Conservation (phyloP, 495 filamentous ascomycete genomes). For the Staphylotrichum tortipilum region DNA sequence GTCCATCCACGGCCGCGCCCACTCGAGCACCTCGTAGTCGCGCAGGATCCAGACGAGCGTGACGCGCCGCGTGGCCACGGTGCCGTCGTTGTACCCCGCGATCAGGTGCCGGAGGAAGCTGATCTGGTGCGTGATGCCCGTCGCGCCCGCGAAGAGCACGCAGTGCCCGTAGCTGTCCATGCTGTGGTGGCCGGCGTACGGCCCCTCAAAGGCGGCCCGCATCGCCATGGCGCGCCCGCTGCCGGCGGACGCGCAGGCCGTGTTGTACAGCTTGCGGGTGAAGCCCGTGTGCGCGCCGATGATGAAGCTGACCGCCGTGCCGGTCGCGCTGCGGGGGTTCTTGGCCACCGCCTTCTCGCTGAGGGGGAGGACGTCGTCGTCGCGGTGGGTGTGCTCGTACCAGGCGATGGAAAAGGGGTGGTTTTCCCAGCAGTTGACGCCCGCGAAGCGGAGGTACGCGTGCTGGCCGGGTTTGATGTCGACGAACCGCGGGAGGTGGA, state of each 20-base stretch:
- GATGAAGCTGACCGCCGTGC: conserved; percentile 52
- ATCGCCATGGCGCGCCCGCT: conserved; percentile 22
- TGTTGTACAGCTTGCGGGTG: conserved; percentile 70
- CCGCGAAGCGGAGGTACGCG: conserved; percentile 74
- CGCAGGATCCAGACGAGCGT: conserved; percentile 88
- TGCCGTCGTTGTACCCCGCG: conserved; percentile 60
- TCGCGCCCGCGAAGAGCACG: conserved; percentile 83
- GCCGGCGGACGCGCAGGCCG: conserved; percentile 11
- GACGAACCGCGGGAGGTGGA: conserved; percentile 69
- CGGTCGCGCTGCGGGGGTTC: conserved; percentile 6
- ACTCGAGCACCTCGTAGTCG: conserved; percentile 77
- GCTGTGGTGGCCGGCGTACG: conserved; percentile 73
- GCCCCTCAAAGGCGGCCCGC: conserved; percentile 63
- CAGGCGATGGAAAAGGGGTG: conserved; percentile 95
- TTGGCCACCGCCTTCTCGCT: conserved; percentile 24
- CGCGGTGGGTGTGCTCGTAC: conserved; percentile 43
- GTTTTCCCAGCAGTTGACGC: conserved; percentile 69
- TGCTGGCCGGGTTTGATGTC: conserved; percentile 77
- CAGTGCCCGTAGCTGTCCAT: conserved; percentile 86
- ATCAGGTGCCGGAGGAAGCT: conserved; percentile 80
- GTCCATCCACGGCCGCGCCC: conserved; percentile 93
- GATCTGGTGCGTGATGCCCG: conserved; percentile 91
- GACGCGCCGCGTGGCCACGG: conserved; percentile 68
- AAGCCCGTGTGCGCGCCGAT: conserved; percentile 81
- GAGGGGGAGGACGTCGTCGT: conserved; percentile 19